These are phyloP conservation scores for Phytophthora fragariaefolia DNA, from an alignment of 352 stramenopile genomes.

Conservation along the genomic window DNA sequence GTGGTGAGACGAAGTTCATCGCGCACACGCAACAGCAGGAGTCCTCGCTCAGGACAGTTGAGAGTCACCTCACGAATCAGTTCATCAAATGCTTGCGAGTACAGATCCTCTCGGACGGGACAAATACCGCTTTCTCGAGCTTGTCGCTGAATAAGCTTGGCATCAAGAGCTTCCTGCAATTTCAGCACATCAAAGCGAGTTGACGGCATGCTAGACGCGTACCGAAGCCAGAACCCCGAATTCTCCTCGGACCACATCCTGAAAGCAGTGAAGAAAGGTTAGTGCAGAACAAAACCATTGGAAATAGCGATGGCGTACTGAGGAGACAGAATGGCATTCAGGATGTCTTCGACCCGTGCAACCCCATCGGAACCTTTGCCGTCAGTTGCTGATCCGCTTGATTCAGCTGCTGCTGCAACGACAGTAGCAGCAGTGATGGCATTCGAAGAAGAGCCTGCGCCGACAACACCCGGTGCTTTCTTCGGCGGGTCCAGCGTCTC, in stretches of 20 bases:
- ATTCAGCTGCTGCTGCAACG: constrained; percentile 31
- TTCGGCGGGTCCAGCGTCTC: constrained; percentile 73
- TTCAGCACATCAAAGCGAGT: constrained; percentile 94
- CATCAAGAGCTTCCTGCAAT: constrained; percentile 92
- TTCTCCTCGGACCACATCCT: constrained; percentile 86
- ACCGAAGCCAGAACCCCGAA: constrained; percentile 92
- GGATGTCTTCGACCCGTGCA: constrained; percentile 74
- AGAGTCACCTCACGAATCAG: constrained; percentile 94
- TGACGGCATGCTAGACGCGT: constrained; percentile 89
- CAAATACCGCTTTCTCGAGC: constrained; percentile 94
- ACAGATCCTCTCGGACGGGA: constrained; percentile 94
- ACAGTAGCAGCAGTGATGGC: constrained; percentile 29
- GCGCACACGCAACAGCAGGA: constrained; percentile 91
- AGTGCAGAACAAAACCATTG: neutral
- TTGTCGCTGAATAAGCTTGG: constrained; percentile 89
- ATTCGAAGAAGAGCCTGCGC: constrained; percentile 26
- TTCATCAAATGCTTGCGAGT: constrained; percentile 93
- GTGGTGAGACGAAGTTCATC: constrained; percentile 95
- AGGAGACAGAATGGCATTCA: constrained; percentile 78
- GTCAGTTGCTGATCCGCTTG: constrained; percentile 16
- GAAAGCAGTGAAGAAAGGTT: constrained; percentile 9
- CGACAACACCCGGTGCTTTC: constrained; percentile 33
- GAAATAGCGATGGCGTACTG: constrained; percentile 46
- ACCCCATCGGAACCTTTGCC: constrained; percentile 52
- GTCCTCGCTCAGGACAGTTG: constrained; percentile 91